Evolutionary conservation across 495 filamentous ascomycete genomes (phyloP), one percentile per base, ranked within the genome.

Genomic region (Penicillium nucicola): DNA sequence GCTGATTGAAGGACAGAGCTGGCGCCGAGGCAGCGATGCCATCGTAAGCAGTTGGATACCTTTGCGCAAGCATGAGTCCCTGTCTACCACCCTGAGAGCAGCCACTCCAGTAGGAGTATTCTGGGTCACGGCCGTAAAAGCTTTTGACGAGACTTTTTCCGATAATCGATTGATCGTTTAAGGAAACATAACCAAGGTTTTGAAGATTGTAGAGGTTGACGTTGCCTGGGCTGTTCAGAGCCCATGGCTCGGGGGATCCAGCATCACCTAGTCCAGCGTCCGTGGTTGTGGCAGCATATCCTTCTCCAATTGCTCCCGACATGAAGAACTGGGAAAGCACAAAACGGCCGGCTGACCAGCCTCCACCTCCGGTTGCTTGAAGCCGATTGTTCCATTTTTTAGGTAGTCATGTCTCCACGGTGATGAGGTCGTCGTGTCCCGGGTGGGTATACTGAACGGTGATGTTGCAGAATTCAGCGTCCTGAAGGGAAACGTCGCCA

Each of bases 1-100:
- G 60, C 25, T 71, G 69, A 31, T 67, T 72, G 55, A 70, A 76
- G 48, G 61, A 67, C 20, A 61, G 38, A 19, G 65, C 64, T 10
- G 66, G 76, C 15, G 79, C 73, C 2, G 78, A 80, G 22, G 75
- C 73, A 14, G 86, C 62, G 11, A 82, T 79, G 18, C 84, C 85
- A 58, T 88, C 83, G 49, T 83, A 78, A 10, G 70, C 62, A 14
- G 53, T 58, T 1, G 74, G 74, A 50, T 65, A 74, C 35, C 65
- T 58, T 43, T 75, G 64, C 7, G 68, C 69, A 1, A 61, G 48
- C 58, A 71, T 71, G 40, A 76, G 60, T 8, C 74, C 74, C 46
- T 77, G 68, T 10, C 69, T 59, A 9, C 76, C 76, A 11, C 74
- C 76, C 32, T 68, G 68, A 15, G 73, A 77, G 56, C 76, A 79